Conservation (phyloP, 495 filamentous ascomycete species). For the Hypoxylon subgilvum region DNA sequence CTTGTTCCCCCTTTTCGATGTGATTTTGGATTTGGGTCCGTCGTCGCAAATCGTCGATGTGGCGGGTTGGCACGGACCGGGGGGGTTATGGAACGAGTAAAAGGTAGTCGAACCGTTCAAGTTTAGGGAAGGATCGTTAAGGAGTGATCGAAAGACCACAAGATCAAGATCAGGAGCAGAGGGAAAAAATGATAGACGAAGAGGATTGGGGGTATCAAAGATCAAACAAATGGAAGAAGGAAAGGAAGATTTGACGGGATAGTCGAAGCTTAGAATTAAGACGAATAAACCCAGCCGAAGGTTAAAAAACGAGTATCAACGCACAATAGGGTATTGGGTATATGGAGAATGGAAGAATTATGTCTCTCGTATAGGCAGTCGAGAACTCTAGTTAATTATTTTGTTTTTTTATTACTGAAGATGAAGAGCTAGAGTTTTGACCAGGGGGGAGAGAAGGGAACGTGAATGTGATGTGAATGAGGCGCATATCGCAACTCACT, state of each 20-base stretch:
- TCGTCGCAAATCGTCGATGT: conserved; percentile 36
- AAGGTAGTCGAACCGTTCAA: conserved; percentile 11
- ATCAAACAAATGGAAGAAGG: conserved; percentile 34
- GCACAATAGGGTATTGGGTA: conserved; percentile 36
- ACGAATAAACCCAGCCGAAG: conserved; percentile 32
- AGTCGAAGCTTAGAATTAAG: conserved; percentile 29
- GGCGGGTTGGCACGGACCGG: conserved; percentile 6
- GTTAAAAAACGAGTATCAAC: conserved; percentile 35
- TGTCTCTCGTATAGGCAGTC: conserved; percentile 33
- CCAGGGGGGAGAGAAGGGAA: not conserved
- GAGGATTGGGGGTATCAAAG: conserved; percentile 37
- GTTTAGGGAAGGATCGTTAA: conserved; percentile 21
- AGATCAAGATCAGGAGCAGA: conserved; percentile 13
- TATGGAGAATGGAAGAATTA: conserved; percentile 9
- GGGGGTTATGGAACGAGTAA: too few relatives aligned
- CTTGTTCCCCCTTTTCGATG: too few relatives aligned
- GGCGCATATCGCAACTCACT: too few relatives aligned
- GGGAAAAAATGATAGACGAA: conserved; percentile 16
- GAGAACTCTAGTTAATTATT: conserved; percentile 40
- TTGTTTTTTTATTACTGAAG: not conserved
- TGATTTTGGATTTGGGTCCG: conserved; percentile 19
- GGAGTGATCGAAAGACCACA: conserved; percentile 14
- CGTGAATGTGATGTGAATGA: too few relatives aligned
- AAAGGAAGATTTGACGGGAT: conserved; percentile 29
- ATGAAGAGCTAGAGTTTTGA: conserved; percentile 18